Base-by-base conservation (phyloP, 345 rosid species). In the Zanthoxylum bungeanum region DNA sequence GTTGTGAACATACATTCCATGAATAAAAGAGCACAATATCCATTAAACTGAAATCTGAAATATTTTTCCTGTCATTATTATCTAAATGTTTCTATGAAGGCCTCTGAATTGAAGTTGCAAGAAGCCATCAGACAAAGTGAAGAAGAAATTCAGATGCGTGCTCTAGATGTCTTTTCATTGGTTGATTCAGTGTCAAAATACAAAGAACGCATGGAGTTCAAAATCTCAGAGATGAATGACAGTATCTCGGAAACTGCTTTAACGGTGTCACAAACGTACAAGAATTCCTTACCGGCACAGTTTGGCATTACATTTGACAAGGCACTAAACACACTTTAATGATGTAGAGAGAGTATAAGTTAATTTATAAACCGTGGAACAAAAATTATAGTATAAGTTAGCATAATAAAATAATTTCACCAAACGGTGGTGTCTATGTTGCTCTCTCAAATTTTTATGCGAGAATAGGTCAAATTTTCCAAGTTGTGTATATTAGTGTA, bases 131-230 rank as follows among this genome's bases (percentile, higher is more conserved):
- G 70, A 72, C 82, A 77, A 76, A 78, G 77, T n/a, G 96, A 91
- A 68, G 89, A 86, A 56, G 91, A 87, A 76, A 84, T 79, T 60
- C 90, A 91, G 75, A 72, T 40, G 61, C 60, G 77, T 4, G 94
- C 85, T 4, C 65, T 70, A 1, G 78, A 89, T 63, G 90, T 93
- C 31, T 86, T 89, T 61, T 55, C 71, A 57, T 36, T 88, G 64
- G 82, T 88, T 12, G 97, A 89, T 84, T 73, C 83, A 11, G 76
- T 91, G 24, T 88, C 93, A 3, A 85, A 83, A 75, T 84, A 82
- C 76, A 91, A 93, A 73, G 91, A 91, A 73, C 79, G 81, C 40
- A 70, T 82, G 68, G 88, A 82, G 60, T 80, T 82, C 21, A 90
- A 80, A 73, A 82, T 91, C 47, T 72, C 80, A 0, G 88, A 78